phyloP scores from a whole-genome alignment of 2,329 filamentous ascomycete species.

The Epicoccum nigrum region DNA sequence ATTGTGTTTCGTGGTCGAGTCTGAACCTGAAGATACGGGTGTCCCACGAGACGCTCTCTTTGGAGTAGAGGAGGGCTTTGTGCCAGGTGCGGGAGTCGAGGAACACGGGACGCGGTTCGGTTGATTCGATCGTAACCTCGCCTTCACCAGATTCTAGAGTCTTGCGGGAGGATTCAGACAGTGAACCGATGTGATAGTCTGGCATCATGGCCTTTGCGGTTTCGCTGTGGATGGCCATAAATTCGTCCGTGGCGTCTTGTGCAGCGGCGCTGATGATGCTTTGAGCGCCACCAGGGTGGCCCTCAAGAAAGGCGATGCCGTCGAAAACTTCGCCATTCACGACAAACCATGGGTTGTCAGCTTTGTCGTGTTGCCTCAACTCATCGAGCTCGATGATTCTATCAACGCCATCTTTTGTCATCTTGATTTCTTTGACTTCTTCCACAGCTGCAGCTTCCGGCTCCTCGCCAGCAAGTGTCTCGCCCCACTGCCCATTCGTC shows the following conservation, averaged over 20 bases:
- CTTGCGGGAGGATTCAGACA: constrained; percentile 66
- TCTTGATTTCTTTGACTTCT: constrained; percentile 69
- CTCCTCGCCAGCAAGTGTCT: constrained; percentile 64
- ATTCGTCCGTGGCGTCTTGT: constrained; percentile 83
- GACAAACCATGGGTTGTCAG: constrained; percentile 81
- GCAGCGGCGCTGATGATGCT: constrained; percentile 85
- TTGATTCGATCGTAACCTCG: constrained; percentile 50
- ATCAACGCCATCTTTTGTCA: constrained; percentile 73
- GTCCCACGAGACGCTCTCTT: constrained; percentile 75
- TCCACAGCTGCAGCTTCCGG: constrained; percentile 53
- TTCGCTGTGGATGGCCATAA: constrained; percentile 90
- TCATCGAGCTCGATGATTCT: constrained; percentile 72
- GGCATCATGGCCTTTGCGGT: constrained; percentile 92
- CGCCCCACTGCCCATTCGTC: constrained; percentile 83
- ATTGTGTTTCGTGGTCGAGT: constrained; percentile 73
- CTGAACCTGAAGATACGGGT: constrained; percentile 81
- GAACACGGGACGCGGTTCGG: constrained; percentile 65
- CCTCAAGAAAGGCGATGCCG: constrained; percentile 78
- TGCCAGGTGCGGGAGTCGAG: constrained; percentile 75
- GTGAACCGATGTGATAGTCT: constrained; percentile 79
- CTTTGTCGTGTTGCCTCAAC: constrained; percentile 69
- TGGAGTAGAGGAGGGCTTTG: constrained; percentile 72
- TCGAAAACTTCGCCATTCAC: constrained; percentile 89
- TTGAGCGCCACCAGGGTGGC: constrained; percentile 83
- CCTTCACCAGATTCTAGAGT: constrained; percentile 58